Conservation (phyloP, 1,139 yeast species). For the Dujonia santamariae region DNA sequence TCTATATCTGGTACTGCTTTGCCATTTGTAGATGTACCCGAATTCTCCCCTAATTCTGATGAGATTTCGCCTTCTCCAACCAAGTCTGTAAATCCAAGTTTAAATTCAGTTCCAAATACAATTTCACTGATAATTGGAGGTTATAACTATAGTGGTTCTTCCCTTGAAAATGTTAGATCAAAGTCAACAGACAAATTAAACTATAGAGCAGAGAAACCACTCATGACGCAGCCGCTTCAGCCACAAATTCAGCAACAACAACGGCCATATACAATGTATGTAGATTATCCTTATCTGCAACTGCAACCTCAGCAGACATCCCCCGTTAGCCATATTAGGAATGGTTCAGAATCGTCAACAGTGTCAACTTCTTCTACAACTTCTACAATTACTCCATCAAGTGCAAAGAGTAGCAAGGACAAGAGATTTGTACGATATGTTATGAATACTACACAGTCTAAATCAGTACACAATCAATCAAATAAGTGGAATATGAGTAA, state of each 20-base stretch:
- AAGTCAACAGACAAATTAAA: neutral
- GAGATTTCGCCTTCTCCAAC: conserved; percentile 4
- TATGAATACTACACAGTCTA: conserved; percentile 33
- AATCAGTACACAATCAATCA: conserved; percentile 18
- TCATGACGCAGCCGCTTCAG: neutral
- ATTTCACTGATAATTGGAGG: conserved; percentile 31
- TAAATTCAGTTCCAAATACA: conserved; percentile 11
- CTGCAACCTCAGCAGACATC: neutral
- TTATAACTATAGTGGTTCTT: conserved; percentile 24
- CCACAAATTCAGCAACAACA: neutral
- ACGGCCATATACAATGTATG: no score
- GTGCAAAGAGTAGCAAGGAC: conserved; percentile 25
- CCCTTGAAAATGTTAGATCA: conserved; percentile 3
- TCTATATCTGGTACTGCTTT: neutral
- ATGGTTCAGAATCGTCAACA: conserved; percentile 37
- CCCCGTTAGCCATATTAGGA: conserved; percentile 25
- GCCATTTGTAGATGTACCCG: conserved; percentile 7
- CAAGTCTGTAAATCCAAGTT: conserved; percentile 7
- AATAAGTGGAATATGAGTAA: conserved; percentile 63
- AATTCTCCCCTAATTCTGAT: conserved; percentile 5
- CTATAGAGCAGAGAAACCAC: no score
- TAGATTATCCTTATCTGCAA: neutral
- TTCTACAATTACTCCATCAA: conserved; percentile 30
- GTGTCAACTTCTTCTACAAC: conserved; percentile 29
- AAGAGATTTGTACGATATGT: conserved; percentile 45